These are phyloP conservation scores for Ogataea nakhonphanomensis DNA, from an alignment of 805 yeast species.

Conservation along the genomic window DNA sequence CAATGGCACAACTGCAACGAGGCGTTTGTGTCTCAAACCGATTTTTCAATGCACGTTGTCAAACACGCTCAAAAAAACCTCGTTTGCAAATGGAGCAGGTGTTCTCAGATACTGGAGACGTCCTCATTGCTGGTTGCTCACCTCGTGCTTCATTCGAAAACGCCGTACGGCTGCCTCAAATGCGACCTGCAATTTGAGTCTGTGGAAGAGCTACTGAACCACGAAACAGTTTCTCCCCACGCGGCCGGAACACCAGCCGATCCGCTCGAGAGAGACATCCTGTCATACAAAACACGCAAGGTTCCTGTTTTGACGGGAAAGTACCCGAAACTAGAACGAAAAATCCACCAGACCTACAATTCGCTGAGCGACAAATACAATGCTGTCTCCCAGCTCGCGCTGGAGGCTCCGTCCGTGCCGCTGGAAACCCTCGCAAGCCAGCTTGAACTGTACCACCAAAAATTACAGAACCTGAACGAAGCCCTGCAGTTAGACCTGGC, in stretches of 20 bases:
- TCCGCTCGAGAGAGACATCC: conserved; percentile 1
- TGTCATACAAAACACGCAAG: background rate
- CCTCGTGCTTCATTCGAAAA: conserved; percentile 40
- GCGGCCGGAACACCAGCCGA: background rate
- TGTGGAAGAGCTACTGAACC: conserved; percentile 2
- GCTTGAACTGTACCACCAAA: conserved; percentile 22
- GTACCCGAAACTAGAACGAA: conserved; percentile 1
- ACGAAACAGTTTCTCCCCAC: background rate
- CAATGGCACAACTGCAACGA: conserved; percentile 6
- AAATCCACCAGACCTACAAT: background rate
- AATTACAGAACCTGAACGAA: conserved; percentile 17
- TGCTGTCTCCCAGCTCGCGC: conserved; percentile 3
- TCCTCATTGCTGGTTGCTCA: conserved; percentile 2
- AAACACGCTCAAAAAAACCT: conserved; percentile 12
- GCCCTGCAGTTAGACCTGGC: conserved; percentile 23
- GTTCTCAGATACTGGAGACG: conserved; percentile 27
- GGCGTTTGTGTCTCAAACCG: background rate
- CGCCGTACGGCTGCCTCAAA: conserved; percentile 60
- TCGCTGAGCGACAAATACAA: background rate
- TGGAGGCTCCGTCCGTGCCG: conserved; percentile 14
- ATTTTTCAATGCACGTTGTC: conserved; percentile 16
- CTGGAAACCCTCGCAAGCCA: conserved; percentile 16
- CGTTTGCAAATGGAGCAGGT: conserved; percentile 39
- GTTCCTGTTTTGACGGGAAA: background rate
- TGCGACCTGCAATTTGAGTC: conserved; percentile 53